These are phyloP conservation scores for Colletotrichum musicola DNA, from an alignment of 2,329 filamentous ascomycete genomes.

Conservation along the genomic window DNA sequence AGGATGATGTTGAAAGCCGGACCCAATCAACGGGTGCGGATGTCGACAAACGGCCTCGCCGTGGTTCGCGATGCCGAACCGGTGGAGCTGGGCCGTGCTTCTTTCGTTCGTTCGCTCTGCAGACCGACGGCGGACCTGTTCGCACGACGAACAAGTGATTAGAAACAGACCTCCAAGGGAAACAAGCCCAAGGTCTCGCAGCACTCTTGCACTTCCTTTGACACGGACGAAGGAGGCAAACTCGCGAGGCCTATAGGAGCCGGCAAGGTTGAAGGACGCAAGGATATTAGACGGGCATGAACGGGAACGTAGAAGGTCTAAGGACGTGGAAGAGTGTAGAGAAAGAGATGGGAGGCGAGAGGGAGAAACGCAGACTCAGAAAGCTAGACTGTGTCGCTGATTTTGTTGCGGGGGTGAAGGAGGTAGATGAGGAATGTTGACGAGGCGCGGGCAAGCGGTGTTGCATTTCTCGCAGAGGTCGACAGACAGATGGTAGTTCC, in stretches of 20 bases:
- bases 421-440: conserved; percentile 40
- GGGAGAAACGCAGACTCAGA: conserved; percentile 39
- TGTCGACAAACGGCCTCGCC: conserved; percentile 34
- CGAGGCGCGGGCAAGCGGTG: conserved; percentile 28
- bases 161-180: conserved; percentile 35
- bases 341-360: conserved; percentile 34
- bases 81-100: conserved; percentile 32
- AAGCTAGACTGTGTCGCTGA: conserved; percentile 42
- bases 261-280: conserved; percentile 2
- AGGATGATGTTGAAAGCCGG: conserved; percentile 14
- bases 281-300: conserved; percentile 19
- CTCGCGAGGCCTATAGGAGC: conserved; percentile 25
- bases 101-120: conserved; percentile 35
- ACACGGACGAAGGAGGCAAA: conserved; percentile 8
- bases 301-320: conserved; percentile 6
- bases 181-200: conserved; percentile 27
- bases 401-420: conserved; percentile 41
- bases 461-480: conserved; percentile 40
- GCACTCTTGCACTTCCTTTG: conserved; percentile 28
- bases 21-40: conserved; percentile 33
- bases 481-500: conserved; percentile 22
- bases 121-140: conserved; percentile 38
- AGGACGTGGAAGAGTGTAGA: conserved; percentile 25
- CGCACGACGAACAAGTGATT: conserved; percentile 33
- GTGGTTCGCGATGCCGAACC: conserved; percentile 32